Conservation (phyloP, 139 green algal genomes). For the Coelastrella sp. region DNA sequence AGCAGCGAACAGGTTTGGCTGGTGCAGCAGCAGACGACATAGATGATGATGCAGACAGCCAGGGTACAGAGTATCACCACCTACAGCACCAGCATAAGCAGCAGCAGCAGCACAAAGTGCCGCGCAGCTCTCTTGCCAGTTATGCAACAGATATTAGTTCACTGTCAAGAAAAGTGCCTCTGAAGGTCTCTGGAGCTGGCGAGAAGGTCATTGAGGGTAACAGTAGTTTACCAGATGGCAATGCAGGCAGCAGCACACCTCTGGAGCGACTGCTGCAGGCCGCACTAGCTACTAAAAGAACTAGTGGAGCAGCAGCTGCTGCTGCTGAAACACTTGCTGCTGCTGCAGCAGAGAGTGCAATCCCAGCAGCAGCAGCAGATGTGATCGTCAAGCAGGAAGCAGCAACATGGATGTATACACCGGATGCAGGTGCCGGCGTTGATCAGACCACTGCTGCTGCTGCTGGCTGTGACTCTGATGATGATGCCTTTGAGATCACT, state of each 20-base stretch:
- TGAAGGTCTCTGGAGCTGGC: not conserved
- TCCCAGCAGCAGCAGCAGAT: not conserved
- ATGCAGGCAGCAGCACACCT: not conserved
- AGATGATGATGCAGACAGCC: not conserved
- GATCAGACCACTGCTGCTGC: not conserved
- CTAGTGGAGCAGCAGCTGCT: not conserved
- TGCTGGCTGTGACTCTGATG: not conserved
- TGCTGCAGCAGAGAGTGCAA: not conserved
- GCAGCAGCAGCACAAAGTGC: conserved; percentile 22
- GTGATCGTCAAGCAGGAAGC: not conserved
- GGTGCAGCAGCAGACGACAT: not conserved
- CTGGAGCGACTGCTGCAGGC: conserved; percentile 27
- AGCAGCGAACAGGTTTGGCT: not conserved
- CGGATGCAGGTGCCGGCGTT: not conserved
- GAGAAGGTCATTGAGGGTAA: not conserved
- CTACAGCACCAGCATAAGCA: conserved; percentile 42
- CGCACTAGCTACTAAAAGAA: not conserved
- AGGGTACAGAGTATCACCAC: not conserved
- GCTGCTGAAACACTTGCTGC: not conserved
- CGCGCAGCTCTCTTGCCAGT: not conserved
- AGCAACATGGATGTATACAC: conserved; percentile 33
- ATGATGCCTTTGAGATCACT: conserved; percentile 40
- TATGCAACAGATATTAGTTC: conserved; percentile 27
- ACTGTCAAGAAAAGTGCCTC: not conserved
- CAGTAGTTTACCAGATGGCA: not conserved